Base-by-base conservation (phyloP, 768 basidiomycete species). In the Termitomyces sp. region DNA sequence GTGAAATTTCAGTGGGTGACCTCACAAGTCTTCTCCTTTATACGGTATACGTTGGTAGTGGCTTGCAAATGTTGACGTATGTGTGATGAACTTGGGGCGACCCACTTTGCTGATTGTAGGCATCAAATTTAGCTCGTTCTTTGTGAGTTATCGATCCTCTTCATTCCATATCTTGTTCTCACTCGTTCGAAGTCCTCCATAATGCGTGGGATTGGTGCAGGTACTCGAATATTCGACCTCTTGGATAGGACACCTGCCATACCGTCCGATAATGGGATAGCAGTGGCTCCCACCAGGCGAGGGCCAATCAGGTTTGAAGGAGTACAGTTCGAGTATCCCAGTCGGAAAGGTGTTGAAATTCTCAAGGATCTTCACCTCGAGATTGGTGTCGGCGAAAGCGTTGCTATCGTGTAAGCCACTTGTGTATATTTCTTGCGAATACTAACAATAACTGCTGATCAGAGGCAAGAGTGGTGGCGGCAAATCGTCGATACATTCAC, bases 191-290 rank as follows among this genome's bases (percentile, higher is more conserved):
- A 93, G 91, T 84, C 92, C 10, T 95, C 93, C 40, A 87, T 98
- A 55, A 98, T 98, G 96, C 93, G 93, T 53, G 96, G 93, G 54
- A 86, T 98, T 51, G 96, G 96, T 56, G 95, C 96, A 1, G 93
- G 93, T 18, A 82, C 84, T 0, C 89, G 96, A 22, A 88, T 98
- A n/a, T 98, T 98, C 70, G 93, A 95, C 62, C 83, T 98, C 16
- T 77, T 98, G 10, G 93, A 93, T 65, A 85, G 93, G 45, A 72
- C 76, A 32, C 91, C 95, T 16, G 82, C 81, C 33, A 91, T 97
- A 62, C 82, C 83, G 3, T 82, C 88, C 5, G 77, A 78, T 34
- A 72, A 74, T 16, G 95, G 95, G 2, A 69, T 82, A 16, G 72
- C 77, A 1, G 71, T 96, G 33, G 67, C 81, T 33, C 70, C 81